A percentile compares a stretch with the other conserved stretches of the same genome.
Evolutionary conservation across 2,329 filamentous ascomycete genomes (phyloP).

Genomic region (Lecanosticta acicola): DNA sequence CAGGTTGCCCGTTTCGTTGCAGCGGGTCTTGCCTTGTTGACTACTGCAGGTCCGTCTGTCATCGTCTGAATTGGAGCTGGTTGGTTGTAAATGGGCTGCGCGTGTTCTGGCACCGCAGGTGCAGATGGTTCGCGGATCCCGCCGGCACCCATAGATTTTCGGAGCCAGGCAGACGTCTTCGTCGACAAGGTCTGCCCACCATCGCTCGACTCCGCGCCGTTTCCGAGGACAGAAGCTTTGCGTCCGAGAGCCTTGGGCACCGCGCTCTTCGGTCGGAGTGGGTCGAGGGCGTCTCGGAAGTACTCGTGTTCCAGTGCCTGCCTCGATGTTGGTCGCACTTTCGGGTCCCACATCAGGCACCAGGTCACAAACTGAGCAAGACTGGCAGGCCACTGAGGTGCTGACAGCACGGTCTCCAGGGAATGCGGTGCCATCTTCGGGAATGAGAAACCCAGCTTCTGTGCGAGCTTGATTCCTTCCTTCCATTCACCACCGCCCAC

Average conservation of each 20-base stretch:
- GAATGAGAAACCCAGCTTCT: slow-evolving; percentile 97
- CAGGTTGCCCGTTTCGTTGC: slow-evolving; percentile 84
- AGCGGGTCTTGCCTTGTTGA: slow-evolving; percentile 51
- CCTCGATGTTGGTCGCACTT: slow-evolving; percentile 79
- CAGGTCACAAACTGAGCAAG: slow-evolving; percentile 92
- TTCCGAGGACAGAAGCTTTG: slow-evolving; percentile 79
- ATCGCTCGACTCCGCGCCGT: slow-evolving; percentile 58
- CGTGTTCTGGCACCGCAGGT: slow-evolving; percentile 51
- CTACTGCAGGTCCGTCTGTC: slow-evolving; percentile 38
- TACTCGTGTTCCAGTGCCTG: slow-evolving; percentile 96
- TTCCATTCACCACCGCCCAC: slow-evolving; percentile 97
- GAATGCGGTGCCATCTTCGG: slow-evolving; percentile 97
- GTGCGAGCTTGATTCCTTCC: slow-evolving; percentile 83
- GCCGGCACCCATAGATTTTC: slow-evolving; percentile 77
- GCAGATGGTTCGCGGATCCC: slow-evolving; percentile 57
- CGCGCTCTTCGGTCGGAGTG: slow-evolving; percentile 85
- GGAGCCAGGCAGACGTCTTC: slow-evolving; percentile 89
- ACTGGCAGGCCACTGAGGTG: slow-evolving; percentile 84
- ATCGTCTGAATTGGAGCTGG: slow-evolving; percentile 25
- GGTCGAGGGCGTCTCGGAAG: slow-evolving; percentile 87
- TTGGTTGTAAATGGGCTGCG: slow-evolving; percentile 35
- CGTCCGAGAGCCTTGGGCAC: slow-evolving; percentile 75
- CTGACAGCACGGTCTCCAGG: slow-evolving; percentile 86
- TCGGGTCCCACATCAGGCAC: slow-evolving; percentile 99
- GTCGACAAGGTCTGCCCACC: slow-evolving; percentile 57